Conservation (phyloP, 1,284 basidiomycete species). For the Boletus semigastroideus region DNA sequence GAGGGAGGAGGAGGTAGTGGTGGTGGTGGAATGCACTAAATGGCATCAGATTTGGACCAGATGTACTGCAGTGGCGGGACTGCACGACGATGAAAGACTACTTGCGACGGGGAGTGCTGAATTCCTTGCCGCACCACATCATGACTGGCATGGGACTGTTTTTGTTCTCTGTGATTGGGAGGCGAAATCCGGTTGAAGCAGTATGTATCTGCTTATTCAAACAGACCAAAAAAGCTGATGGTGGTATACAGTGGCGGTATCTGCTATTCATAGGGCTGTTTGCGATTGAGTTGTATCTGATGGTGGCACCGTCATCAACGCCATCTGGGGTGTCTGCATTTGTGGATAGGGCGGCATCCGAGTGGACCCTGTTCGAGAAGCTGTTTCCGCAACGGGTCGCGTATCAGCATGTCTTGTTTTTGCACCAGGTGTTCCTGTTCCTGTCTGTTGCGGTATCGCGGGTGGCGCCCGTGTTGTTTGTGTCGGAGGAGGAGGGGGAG, state of each 20-base stretch:
- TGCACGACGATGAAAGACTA: constrained; percentile 71
- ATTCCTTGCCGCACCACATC: constrained; percentile 72
- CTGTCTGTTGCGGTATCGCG: constrained; percentile 67
- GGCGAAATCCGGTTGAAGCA: constrained; percentile 59
- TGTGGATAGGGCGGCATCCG: constrained; percentile 27
- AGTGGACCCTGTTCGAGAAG: constrained; percentile 41
- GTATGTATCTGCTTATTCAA: constrained; percentile 45
- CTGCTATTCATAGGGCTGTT: constrained; percentile 61
- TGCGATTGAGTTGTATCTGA: constrained; percentile 59
- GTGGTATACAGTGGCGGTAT: constrained; percentile 84
- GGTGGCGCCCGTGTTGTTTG: constrained; percentile 64
- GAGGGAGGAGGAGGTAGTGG: constrained; percentile 12
- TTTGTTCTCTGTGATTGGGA: constrained; percentile 62
- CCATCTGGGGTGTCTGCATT: constrained; percentile 17
- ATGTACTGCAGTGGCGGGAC: constrained; percentile 65
- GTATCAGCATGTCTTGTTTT: constrained; percentile 71
- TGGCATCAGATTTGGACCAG: constrained; percentile 68
- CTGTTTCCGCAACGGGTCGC: constrained; percentile 65
- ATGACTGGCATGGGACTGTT: constrained; percentile 60
- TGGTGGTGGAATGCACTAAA: constrained; percentile 3
- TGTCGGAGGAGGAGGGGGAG: constrained; percentile 31
- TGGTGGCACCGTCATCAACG: constrained; percentile 47
- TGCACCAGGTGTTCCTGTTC: constrained; percentile 78
- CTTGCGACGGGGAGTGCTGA: constrained; percentile 65
- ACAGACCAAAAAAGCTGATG: constrained; percentile 11